These are phyloP conservation scores for sorghum (Sorghum bicolor) DNA, from an alignment of 176 grass and related monocot species.

Conservation along the genomic window Sorghum_bicolor_NCBIv3 NC_012876.2:1089001-1089500, in stretches of 20 bases:
- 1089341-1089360: background rate
- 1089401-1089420: background rate
- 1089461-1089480: background rate
- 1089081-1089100: background rate
- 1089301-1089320: background rate
- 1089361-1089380: background rate
- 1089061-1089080: background rate
- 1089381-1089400: background rate
- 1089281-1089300: background rate
- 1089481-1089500: background rate
- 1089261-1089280: background rate
- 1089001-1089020: background rate
- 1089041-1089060: background rate
- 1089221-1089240: conserved; percentile 24
- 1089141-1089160: background rate
- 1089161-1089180: background rate
- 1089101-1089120: background rate
- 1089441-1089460: background rate
- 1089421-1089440: background rate
- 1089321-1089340: background rate
- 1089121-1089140: background rate
- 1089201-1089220: background rate
- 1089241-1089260: conserved; percentile 25
- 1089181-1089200: background rate
- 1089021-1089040: background rate